A percentile compares a stretch with the other conserved stretches of the same genome.
phyloP scores from a whole-genome alignment of 1,139 yeast species.

The Nakaseomyces uthaithaninus region DNA sequence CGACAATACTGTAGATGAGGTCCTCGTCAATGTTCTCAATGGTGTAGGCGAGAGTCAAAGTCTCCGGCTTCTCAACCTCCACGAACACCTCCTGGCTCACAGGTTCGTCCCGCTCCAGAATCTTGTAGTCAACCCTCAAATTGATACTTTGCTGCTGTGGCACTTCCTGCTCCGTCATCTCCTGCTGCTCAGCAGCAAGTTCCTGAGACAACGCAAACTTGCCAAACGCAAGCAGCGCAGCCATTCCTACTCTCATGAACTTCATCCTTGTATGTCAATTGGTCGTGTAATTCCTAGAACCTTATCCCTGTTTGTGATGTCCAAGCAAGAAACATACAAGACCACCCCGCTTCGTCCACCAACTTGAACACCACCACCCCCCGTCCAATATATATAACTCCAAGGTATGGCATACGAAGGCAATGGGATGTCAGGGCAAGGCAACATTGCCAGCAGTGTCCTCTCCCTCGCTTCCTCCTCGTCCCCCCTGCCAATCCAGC shows the following conservation, averaged over 20 bases:
- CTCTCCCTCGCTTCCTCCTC: no score
- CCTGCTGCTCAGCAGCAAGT: neutral
- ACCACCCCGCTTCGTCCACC: no score
- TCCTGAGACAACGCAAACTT: neutral
- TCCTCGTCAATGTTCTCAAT: constrained; percentile 50
- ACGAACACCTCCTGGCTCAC: neutral
- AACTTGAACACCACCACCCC: no score
- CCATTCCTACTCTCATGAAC: neutral
- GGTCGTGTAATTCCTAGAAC: no score
- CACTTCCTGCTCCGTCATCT: neutral
- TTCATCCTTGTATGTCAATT: constrained; percentile 4
- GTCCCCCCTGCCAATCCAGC: no score
- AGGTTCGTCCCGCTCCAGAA: constrained; percentile 3
- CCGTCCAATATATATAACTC: no score
- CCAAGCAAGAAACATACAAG: no score
- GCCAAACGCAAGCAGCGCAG: neutral
- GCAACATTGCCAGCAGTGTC: no score
- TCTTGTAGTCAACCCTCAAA: constrained; percentile 5
- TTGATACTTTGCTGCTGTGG: constrained; percentile 1
- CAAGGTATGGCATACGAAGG: no score
- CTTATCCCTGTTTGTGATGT: no score
- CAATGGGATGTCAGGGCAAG: no score
- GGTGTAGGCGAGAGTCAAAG: constrained; percentile 45
- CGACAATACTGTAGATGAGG: constrained; percentile 48
- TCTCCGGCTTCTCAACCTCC: constrained; percentile 33